phyloP scores from a whole-genome alignment of 164 flowering plant genomes.

The Tetracentron sinense region DNA sequence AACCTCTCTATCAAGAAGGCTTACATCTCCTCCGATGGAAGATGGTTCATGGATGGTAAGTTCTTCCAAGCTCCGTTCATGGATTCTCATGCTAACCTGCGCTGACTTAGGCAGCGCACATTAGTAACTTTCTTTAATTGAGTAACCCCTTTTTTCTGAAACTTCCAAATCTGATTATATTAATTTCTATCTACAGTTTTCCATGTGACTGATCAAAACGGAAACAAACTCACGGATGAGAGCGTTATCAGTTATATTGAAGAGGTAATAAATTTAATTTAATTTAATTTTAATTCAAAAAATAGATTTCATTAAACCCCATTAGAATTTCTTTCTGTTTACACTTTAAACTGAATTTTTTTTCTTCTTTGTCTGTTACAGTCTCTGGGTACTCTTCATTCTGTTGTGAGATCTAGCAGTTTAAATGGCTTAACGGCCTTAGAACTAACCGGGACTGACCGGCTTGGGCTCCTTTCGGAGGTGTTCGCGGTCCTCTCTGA shows the following conservation, averaged over 20 bases:
- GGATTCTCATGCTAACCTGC: neutral
- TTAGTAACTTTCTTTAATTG: conserved; percentile 5
- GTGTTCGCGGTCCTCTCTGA: conserved; percentile 85
- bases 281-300: too few species aligned
- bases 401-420: conserved; percentile 22
- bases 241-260: conserved; percentile 72
- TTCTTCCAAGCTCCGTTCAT: neutral
- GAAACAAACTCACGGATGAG: conserved; percentile 75
- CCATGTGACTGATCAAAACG: conserved; percentile 82
- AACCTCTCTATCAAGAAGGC: conserved; percentile 72
- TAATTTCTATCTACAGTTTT: conserved; percentile 49
- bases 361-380: conserved; percentile 23
- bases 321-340: too few species aligned
- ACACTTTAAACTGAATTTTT: neutral
- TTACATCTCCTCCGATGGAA: conserved; percentile 92
- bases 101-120: neutral
- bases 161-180: neutral
- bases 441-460: conserved; percentile 77
- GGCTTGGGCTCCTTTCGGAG: conserved; percentile 88
- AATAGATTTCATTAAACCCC: too few species aligned
- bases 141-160: neutral
- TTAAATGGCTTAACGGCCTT: conserved; percentile 65
- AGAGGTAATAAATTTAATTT: conserved; percentile 49
- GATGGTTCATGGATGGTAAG: conserved; percentile 97
- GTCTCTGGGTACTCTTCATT: conserved; percentile 62